A percentile compares a stretch with the other conserved stretches of the same genome.
These are phyloP conservation scores for Fusarium citri DNA, from an alignment of 2,329 filamentous ascomycete species.

Conservation along the genomic window DNA sequence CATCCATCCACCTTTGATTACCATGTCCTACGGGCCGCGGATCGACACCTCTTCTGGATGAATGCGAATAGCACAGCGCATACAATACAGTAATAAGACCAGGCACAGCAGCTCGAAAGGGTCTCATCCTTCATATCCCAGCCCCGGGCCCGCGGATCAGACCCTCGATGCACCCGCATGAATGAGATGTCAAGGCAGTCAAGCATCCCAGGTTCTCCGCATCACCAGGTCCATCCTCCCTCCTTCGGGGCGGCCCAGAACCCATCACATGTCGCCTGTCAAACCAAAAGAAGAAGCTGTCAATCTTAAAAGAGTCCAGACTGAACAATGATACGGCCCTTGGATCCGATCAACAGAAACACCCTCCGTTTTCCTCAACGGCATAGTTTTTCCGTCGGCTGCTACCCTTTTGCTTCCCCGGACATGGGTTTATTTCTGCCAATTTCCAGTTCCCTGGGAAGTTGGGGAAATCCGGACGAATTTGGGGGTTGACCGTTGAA, in stretches of 20 bases:
- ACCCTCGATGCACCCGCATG: conserved; percentile 37
- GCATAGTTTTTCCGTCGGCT: conserved; percentile 42
- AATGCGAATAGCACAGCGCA: background rate
- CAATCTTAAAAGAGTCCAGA: conserved; percentile 13
- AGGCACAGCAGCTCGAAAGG: conserved; percentile 18
- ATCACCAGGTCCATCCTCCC: conserved; percentile 36
- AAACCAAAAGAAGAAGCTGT: conserved; percentile 34
- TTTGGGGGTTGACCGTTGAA: conserved; percentile 25
- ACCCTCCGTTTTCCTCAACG: conserved; percentile 12
- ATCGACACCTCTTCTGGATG: conserved; percentile 27
- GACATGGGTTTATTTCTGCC: conserved; percentile 19
- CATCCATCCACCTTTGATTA: conserved; percentile 6
- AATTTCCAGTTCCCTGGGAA: conserved; percentile 27
- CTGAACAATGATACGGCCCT: conserved; percentile 30
- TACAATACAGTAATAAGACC: background rate
- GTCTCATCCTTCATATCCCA: background rate
- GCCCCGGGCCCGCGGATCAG: conserved; percentile 34
- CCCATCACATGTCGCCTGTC: conserved; percentile 38
- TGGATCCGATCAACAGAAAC: conserved; percentile 34
- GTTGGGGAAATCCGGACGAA: conserved; percentile 38
- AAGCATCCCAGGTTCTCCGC: conserved; percentile 37
- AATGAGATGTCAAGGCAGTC: conserved; percentile 35
- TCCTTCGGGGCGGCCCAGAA: background rate
- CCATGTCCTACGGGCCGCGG: conserved; percentile 25
- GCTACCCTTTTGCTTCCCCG: conserved; percentile 25